These are phyloP conservation scores for Candida namnaoensis DNA, from an alignment of 805 yeast species.

Conservation along the genomic window DNA sequence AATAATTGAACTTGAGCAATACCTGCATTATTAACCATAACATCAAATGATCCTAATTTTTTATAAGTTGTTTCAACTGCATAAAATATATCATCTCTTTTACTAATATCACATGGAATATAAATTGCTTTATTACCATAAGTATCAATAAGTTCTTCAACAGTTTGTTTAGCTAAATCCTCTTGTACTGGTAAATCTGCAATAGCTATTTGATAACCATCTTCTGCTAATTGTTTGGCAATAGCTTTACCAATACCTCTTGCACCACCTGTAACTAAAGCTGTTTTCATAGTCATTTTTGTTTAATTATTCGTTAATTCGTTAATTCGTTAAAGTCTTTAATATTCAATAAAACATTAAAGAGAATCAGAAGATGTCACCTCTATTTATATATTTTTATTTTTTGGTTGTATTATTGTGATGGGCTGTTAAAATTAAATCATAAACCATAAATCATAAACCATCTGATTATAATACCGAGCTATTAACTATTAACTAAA, in stretches of 20 bases:
- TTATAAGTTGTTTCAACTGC: conserved; percentile 20
- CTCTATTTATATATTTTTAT: too few relatives aligned
- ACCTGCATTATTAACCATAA: conserved; percentile 30
- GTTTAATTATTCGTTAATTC: too few relatives aligned
- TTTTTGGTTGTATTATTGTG: too few relatives aligned
- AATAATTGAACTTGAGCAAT: conserved; percentile 19
- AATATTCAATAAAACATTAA: too few relatives aligned
- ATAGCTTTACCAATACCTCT: conserved; percentile 87
- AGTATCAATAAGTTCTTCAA: conserved; percentile 11
- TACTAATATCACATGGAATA: conserved; percentile 17
- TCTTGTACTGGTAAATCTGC: conserved; percentile 17
- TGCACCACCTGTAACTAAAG: conserved; percentile 84
- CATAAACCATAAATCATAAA: too few relatives aligned
- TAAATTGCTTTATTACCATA: conserved; percentile 14
- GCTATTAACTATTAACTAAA: too few relatives aligned
- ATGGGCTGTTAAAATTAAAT: too few relatives aligned
- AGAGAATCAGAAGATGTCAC: too few relatives aligned
- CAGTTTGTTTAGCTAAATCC: conserved; percentile 13
- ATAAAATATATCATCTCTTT: conserved; percentile 14
- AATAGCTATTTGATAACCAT: conserved; percentile 42
- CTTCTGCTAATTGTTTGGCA: conserved; percentile 66
- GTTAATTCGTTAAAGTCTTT: too few relatives aligned
- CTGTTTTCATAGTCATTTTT: conserved; percentile 20
- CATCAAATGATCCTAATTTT: conserved; percentile 23
- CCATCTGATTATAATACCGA: too few relatives aligned